Percentiles rank a stretch among this genome's conserved stretches.
Conservation (phyloP, 2,329 filamentous ascomycete species). For the Aspergillus spinulosporus region DNA sequence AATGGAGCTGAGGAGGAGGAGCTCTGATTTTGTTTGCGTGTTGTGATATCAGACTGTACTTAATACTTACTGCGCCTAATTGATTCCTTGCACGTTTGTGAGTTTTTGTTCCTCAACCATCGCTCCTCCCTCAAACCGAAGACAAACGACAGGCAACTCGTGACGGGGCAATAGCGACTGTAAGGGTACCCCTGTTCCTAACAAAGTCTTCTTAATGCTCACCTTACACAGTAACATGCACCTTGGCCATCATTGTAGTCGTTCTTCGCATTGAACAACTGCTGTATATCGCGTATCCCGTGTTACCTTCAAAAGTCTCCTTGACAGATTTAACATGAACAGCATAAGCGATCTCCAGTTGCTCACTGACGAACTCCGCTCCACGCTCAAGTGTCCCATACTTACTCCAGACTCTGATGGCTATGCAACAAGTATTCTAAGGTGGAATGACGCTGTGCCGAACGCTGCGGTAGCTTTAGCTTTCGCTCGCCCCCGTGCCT, state of each 20-base stretch:
- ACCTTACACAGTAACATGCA: too few relatives aligned
- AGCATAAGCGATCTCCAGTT: not conserved
- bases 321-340: not conserved
- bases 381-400: not conserved
- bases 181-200: too few relatives aligned
- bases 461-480: conserved; percentile 15
- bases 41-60: not conserved
- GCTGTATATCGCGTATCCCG: not conserved
- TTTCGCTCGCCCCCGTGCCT: not conserved
- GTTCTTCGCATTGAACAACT: not conserved
- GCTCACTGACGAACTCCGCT: not conserved
- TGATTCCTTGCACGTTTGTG: not conserved
- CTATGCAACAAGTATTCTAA: conserved; percentile 14
- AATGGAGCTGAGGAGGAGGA: conserved; percentile 13
- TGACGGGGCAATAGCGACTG: too few relatives aligned
- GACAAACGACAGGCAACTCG: not conserved
- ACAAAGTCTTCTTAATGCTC: too few relatives aligned
- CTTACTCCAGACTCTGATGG: conserved; percentile 7
- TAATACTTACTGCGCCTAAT: not conserved
- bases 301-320: not conserved
- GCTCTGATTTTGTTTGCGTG: not conserved
- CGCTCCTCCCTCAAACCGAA: not conserved
- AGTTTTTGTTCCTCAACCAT: not conserved
- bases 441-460: conserved; percentile 19
- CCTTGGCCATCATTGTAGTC: too few relatives aligned